phyloP scores from a whole-genome alignment of 2,329 filamentous ascomycete species.

The Arthrobotrys musiformis region DNA sequence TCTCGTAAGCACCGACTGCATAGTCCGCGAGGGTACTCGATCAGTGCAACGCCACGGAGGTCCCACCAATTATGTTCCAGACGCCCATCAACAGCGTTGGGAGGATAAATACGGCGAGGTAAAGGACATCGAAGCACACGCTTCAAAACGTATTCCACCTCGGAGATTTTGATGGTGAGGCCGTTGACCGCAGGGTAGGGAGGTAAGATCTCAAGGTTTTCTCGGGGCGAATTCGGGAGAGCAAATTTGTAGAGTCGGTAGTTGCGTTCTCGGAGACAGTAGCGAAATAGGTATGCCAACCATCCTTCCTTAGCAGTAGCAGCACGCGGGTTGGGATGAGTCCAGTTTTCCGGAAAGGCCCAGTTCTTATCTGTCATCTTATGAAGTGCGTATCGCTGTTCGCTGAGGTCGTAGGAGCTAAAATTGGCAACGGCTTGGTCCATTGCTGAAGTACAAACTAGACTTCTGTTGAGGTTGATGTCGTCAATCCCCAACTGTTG shows the following conservation, averaged over 20 bases:
- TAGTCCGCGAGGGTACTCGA: constrained; percentile 39
- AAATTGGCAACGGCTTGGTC: constrained; percentile 39
- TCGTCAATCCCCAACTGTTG: constrained; percentile 38
- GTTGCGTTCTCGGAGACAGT: constrained; percentile 46
- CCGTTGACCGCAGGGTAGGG: constrained; percentile 20
- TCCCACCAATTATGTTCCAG: constrained; percentile 43
- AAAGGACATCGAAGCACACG: constrained; percentile 47
- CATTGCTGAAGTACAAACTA: constrained; percentile 42
- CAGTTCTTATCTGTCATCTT: constrained; percentile 73
- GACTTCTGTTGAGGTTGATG: constrained; percentile 13
- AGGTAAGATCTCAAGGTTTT: constrained; percentile 11
- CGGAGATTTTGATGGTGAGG: constrained; percentile 19
- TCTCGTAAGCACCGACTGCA: constrained; percentile 39
- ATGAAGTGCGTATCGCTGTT: constrained; percentile 71
- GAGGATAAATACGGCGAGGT: constrained; percentile 29
- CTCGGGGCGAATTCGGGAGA: constrained; percentile 31
- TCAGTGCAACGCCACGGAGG: constrained; percentile 31
- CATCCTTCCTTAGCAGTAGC: constrained; percentile 27
- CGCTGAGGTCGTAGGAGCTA: constrained; percentile 22
- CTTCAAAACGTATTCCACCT: constrained; percentile 45
- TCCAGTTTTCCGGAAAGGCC: constrained; percentile 67
- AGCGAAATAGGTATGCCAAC: constrained; percentile 39
- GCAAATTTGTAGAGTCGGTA: constrained; percentile 26
- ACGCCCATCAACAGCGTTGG: constrained; percentile 12
- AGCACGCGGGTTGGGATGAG: constrained; percentile 12